These are phyloP conservation scores for Penicillium sp. DNA, from an alignment of 2,329 filamentous ascomycete genomes.

Conservation along the genomic window DNA sequence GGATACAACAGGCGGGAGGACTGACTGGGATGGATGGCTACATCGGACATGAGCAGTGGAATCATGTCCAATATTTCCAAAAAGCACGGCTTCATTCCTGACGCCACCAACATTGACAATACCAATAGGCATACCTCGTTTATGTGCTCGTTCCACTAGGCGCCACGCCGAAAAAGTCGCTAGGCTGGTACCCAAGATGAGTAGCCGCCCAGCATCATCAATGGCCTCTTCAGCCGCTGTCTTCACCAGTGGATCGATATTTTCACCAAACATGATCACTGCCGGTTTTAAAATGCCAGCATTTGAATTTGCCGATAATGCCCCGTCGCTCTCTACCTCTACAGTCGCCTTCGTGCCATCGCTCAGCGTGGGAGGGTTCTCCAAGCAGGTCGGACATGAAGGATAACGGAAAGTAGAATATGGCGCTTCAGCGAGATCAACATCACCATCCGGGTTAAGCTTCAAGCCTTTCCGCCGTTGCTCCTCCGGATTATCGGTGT, in stretches of 20 bases:
- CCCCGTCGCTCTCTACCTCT: slow-evolving; percentile 74
- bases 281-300: slow-evolving; percentile 87
- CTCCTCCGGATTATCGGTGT: slow-evolving; percentile 72
- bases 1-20: slow-evolving; percentile 42
- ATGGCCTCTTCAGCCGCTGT: slow-evolving; percentile 73
- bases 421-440: slow-evolving; percentile 80
- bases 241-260: slow-evolving; percentile 69
- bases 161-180: slow-evolving; percentile 96
- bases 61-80: slow-evolving; percentile 30
- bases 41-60: slow-evolving; percentile 40
- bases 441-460: slow-evolving; percentile 91
- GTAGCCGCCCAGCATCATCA: slow-evolving; percentile 69
- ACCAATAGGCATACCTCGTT: slow-evolving; percentile 78
- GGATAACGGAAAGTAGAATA: slow-evolving; percentile 92
- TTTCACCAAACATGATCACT: slow-evolving; percentile 96
- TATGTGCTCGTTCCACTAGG: slow-evolving; percentile 76
- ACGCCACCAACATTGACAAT: slow-evolving; percentile 71
- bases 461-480: slow-evolving; percentile 67
- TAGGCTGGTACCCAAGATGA: slow-evolving; percentile 84
- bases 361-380: slow-evolving; percentile 55
- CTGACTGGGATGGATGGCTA: slow-evolving; percentile 41
- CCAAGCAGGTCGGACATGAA: slow-evolving; percentile 76
- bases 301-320: slow-evolving; percentile 64
- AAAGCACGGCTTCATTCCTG: slow-evolving; percentile 46
- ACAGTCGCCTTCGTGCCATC: slow-evolving; percentile 60